phyloP scores from a whole-genome alignment of 2,329 filamentous ascomycete genomes.

The Neofusicoccum sp. region DNA sequence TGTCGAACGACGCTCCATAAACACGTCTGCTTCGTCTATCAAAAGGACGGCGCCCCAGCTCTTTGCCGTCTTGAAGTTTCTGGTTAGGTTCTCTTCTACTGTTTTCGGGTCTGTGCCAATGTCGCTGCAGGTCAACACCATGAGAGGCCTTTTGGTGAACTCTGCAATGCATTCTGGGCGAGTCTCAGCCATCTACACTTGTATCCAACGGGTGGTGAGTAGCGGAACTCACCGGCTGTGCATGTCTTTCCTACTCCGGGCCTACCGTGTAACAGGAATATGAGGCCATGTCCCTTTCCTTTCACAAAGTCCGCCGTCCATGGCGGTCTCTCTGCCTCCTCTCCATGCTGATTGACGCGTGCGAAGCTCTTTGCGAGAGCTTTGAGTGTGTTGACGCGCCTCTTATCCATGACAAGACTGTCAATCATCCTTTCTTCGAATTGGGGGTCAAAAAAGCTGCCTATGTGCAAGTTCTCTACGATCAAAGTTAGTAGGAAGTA shows the following conservation, averaged over 20 bases:
- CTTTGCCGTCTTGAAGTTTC: slow-evolving; percentile 27
- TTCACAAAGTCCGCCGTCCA: slow-evolving; percentile 20
- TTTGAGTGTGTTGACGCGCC: slow-evolving; percentile 30
- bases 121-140: slow-evolving; percentile 35
- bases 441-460: slow-evolving; percentile 28
- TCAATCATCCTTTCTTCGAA: slow-evolving; percentile 36
- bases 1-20: slow-evolving; percentile 36
- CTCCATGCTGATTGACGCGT: slow-evolving; percentile 23
- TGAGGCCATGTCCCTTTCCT: background rate
- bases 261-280: background rate
- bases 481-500: background rate
- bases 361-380: slow-evolving; percentile 33
- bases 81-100: slow-evolving; percentile 20
- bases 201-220: too few relatives aligned
- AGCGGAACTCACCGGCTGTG: slow-evolving; percentile 32
- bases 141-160: slow-evolving; percentile 35
- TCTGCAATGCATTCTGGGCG: slow-evolving; percentile 39
- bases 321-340: slow-evolving; percentile 10
- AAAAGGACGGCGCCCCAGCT: slow-evolving; percentile 33
- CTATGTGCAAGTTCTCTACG: slow-evolving; percentile 28
- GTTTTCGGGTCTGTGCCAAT: slow-evolving; percentile 26
- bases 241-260: slow-evolving; percentile 25
- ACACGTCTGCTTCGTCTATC: slow-evolving; percentile 41
- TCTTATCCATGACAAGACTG: slow-evolving; percentile 34
- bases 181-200: background rate